Percentiles rank a stretch among this genome's conserved stretches.
phyloP scores from a whole-genome alignment of 2,329 filamentous ascomycete genomes.

The Verticillium klebahnii region DNA sequence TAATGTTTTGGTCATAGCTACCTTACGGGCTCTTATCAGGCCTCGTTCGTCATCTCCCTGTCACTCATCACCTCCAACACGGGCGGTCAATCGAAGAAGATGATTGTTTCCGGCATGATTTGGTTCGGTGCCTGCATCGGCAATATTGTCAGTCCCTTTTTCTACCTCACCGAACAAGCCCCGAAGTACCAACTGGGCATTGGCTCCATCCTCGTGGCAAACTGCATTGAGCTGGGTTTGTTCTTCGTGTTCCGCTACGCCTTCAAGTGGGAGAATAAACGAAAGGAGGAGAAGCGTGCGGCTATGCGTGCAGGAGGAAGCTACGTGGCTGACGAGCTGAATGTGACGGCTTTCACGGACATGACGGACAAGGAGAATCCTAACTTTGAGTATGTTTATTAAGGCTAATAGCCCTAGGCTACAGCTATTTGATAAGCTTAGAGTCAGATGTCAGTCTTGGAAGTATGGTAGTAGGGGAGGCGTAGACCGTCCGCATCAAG shows the following conservation, averaged over 20 bases:
- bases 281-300: slow-evolving; percentile 28
- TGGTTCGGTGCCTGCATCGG: slow-evolving; percentile 57
- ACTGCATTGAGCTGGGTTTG: slow-evolving; percentile 31
- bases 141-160: slow-evolving; percentile 59
- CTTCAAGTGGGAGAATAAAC: slow-evolving; percentile 33
- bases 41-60: slow-evolving; percentile 33
- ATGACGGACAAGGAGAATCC: slow-evolving; percentile 39
- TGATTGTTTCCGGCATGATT: slow-evolving; percentile 57
- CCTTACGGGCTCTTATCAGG: slow-evolving; percentile 32
- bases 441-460: no score
- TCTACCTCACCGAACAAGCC: slow-evolving; percentile 52
- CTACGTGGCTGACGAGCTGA: slow-evolving; percentile 21
- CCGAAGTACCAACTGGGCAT: slow-evolving; percentile 35
- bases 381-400: slow-evolving; percentile 36
- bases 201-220: slow-evolving; percentile 34
- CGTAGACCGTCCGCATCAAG: no score
- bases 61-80: slow-evolving; percentile 45
- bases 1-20: slow-evolving; percentile 15
- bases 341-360: slow-evolving; percentile 34
- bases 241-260: slow-evolving; percentile 33
- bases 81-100: slow-evolving; percentile 57
- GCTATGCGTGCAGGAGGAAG: slow-evolving; percentile 20
- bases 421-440: no score
- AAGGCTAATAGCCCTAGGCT: not conserved
- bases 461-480: not conserved